Base-by-base conservation (phyloP, 345 rosid genomes). In the Salix caprea region DNA sequence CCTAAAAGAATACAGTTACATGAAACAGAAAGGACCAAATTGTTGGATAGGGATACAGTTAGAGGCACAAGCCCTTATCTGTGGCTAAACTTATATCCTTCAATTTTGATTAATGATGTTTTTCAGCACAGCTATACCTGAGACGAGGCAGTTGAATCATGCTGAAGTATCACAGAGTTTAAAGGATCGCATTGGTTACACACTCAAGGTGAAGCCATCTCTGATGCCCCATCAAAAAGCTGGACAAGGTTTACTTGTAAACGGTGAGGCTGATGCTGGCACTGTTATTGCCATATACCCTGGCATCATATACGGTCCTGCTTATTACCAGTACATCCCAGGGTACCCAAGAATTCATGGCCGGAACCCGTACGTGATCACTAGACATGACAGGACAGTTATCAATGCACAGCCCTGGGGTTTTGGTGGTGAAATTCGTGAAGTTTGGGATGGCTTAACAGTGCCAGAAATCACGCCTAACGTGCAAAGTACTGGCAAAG, bases 331-430 rank as follows among this genome's bases (percentile, higher is more conserved):
- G 10, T 87, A 87, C 67, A 90, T 95, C 81, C 97, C 96, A 24
- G 98, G 97, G 39, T 90, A 90, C 76, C 97, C 97, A 26, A 81
- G 88, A 76, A 90, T 85, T 42, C 86, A 90, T 83, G 90, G 78
- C 9, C 89, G 82, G 65, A 93, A 90, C 77, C 84, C 91, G 5
- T 89, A 93, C 83, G 65, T 95, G 82, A 89, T 95, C 84, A 91
- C 96, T 16, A 85, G 96, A 82, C 90, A 91, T 81, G 99, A 95
- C 15, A 92, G 91, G 61, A 80, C 82, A 12, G 92, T 93, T 24
- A 90, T 95, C 82, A 90, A 93, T 76, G 93, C 94, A 67, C 90
- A 93, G 70, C 91, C 96, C 69, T 91, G 99, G 99, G 96, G 96
- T 65, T 76, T n/a, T 64, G 98, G 98, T 65, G 91, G 88, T 13